These are phyloP conservation scores for Penicillium aurantiogriseum DNA, from an alignment of 2,329 filamentous ascomycete species.

Conservation along the genomic window DNA sequence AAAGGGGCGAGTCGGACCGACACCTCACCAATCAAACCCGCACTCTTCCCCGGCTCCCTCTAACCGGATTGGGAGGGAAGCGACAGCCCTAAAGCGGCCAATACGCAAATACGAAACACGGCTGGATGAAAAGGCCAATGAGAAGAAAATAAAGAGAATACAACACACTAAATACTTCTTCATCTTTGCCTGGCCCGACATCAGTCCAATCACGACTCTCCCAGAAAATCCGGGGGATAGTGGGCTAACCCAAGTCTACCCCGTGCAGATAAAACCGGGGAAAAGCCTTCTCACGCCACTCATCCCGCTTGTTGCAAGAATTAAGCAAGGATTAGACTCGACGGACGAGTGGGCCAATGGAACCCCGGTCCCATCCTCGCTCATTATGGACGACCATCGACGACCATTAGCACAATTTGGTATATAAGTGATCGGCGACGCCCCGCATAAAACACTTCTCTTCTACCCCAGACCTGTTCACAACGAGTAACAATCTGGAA, in stretches of 20 bases:
- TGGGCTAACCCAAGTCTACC: neutral
- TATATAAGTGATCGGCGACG: neutral
- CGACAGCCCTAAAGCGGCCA: neutral
- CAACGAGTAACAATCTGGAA: neutral
- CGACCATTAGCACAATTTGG: neutral
- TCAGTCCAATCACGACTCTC: neutral
- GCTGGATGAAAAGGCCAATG: neutral
- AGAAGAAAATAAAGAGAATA: too few species aligned
- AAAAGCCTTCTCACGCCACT: conserved; percentile 3
- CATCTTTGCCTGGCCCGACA: neutral
- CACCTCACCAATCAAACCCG: neutral
- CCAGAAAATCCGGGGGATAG: conserved; percentile 4
- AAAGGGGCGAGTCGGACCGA: conserved; percentile 4
- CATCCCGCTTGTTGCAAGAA: neutral
- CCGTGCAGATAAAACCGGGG: conserved; percentile 3
- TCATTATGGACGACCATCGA: neutral
- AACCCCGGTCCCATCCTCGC: neutral
- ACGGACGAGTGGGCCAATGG: conserved; percentile 4
- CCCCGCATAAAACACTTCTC: neutral
- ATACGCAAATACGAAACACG: neutral
- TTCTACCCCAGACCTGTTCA: neutral
- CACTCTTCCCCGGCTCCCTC: neutral
- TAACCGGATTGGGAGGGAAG: neutral
- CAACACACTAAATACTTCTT: neutral
- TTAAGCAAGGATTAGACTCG: neutral